These are phyloP conservation scores for Biscogniauxia mediterranea DNA, from an alignment of 2,329 filamentous ascomycete genomes.

Conservation along the genomic window DNA sequence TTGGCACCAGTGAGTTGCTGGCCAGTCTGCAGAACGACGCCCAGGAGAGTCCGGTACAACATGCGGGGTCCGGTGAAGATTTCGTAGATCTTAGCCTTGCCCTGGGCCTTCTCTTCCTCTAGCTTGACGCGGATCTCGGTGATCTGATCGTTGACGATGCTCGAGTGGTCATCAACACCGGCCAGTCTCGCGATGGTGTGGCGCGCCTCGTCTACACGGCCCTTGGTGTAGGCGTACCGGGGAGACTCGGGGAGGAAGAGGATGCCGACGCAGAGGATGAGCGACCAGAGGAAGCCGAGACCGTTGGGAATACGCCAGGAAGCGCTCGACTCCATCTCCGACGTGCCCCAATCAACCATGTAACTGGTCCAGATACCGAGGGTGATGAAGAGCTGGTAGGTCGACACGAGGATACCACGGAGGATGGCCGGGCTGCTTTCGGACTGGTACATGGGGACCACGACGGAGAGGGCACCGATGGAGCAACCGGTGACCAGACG, in stretches of 20 bases:
- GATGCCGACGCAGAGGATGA: constrained; percentile 49
- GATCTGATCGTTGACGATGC: constrained; percentile 46
- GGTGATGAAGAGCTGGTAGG: constrained; percentile 69
- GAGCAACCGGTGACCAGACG: constrained; percentile 65
- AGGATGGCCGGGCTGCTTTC: constrained; percentile 65
- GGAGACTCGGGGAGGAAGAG: constrained; percentile 55
- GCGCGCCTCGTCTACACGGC: constrained; percentile 48
- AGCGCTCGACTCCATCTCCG: constrained; percentile 41
- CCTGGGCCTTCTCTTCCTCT: constrained; percentile 43
- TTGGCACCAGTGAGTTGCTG: constrained; percentile 69
- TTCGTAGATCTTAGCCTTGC: constrained; percentile 51
- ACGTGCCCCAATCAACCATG: constrained; percentile 62
- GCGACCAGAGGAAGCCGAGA: constrained; percentile 54
- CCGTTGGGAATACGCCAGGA: constrained; percentile 64
- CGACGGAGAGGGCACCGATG: constrained; percentile 62
- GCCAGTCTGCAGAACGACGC: constrained; percentile 61
- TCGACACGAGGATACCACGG: constrained; percentile 60
- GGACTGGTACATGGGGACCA: constrained; percentile 67
- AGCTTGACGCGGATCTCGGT: constrained; percentile 52
- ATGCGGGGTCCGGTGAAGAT: constrained; percentile 68
- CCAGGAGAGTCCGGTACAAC: constrained; percentile 61
- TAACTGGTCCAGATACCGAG: constrained; percentile 62
- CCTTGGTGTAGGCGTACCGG: constrained; percentile 48
- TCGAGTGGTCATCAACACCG: constrained; percentile 39
- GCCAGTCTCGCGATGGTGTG: constrained; percentile 46